Base-by-base conservation (phyloP, 1,139 yeast species). In the Pichia sp. region DNA sequence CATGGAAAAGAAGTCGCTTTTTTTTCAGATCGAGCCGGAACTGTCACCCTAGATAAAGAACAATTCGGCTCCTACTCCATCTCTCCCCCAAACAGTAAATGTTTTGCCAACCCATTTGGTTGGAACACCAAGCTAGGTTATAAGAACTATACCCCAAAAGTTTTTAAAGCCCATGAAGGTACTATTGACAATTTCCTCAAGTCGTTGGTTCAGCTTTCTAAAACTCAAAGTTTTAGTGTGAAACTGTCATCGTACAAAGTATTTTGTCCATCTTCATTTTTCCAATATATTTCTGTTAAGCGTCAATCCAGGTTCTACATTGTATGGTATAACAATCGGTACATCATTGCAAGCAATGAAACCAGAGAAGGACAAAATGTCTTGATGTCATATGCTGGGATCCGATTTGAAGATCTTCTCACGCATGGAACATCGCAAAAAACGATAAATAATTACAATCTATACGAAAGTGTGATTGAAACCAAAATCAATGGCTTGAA, bases 331-430 rank as follows among this genome's bases (percentile, higher is more conserved):
- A 53, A 55, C 12, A 36, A 44, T 10, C 44, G 48, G 30, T n/a
- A 50, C 1, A 27, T 58, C 6, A 56, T 59, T 24, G 55, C 56
- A 3, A 58, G 58, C 46, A 10, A 52, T 1, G 60, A 59, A n/a
- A 54, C 56, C 14, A 41, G 61, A 17, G 47, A 47, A 2, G 52
- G 50, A 1, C 60, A 58, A 48, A 36, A 59, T 51, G 12, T 27
- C 1, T 49, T 50, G 34, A 58, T 58, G 56, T 58, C 59, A 7
- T 59, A 56, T 50, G 53, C 53, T 14, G 63, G 63, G 10, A 60
- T 60, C 12, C n/a, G 62, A 38, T 60, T 60, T 53, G 63, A 60
- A 51, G 62, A 60, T 51, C 36, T 60, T 16, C 17, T 60, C 2
- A 54, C 50, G 6, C 44, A 48, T 36, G 61, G 59, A 5, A 36